phyloP scores from a whole-genome alignment of 2,329 filamentous ascomycete species.

The Periglandula ipomoeae region DNA sequence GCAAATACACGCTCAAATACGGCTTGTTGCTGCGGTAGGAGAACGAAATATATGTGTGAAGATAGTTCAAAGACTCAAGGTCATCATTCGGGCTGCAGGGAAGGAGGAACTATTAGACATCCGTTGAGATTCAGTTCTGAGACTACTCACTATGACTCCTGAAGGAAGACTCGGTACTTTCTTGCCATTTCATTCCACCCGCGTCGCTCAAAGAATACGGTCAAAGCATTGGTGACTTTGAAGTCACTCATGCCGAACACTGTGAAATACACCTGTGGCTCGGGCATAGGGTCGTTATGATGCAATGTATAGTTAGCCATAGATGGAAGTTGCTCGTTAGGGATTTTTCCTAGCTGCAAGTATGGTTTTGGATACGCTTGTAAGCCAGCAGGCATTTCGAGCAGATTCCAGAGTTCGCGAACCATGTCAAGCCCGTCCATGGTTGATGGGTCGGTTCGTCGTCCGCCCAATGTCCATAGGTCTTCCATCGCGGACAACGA shows the following conservation, averaged over 20 bases:
- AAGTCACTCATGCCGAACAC: background rate
- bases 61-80: background rate
- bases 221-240: background rate
- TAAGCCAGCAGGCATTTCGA: background rate
- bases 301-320: constrained; percentile 1
- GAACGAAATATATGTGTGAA: background rate
- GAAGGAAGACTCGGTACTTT: background rate
- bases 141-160: background rate
- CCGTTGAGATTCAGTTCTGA: background rate
- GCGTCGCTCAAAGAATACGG: background rate
- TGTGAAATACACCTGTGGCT: constrained; percentile 3
- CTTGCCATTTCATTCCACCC: background rate
- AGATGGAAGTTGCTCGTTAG: constrained; percentile 2
- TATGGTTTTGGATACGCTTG: background rate
- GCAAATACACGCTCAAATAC: constrained; percentile 2
- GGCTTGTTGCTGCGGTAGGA: background rate
- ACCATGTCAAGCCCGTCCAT: background rate
- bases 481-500: constrained; percentile 2
- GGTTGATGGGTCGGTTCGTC: background rate
- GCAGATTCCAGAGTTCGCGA: background rate
- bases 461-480: constrained; percentile 2
- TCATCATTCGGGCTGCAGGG: background rate
- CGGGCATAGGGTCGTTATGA: background rate
- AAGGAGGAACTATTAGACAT: background rate
- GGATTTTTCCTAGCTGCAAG: background rate